Percentiles rank a stretch among this genome's conserved stretches.
These are phyloP conservation scores for Trichosporon faecale DNA, from an alignment of 1,284 basidiomycete genomes.

Conservation along the genomic window DNA sequence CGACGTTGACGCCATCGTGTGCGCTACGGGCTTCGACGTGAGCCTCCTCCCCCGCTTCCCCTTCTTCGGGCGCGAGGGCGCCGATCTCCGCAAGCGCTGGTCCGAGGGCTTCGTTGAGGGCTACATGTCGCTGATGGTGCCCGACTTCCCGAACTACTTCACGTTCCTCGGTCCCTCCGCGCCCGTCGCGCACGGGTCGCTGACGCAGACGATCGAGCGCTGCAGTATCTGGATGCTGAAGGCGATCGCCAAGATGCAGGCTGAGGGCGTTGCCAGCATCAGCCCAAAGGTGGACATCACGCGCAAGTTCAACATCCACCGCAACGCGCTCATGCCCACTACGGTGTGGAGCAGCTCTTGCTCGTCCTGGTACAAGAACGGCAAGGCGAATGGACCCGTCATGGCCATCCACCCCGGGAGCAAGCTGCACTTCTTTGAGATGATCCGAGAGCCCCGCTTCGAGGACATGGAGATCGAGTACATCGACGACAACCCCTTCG, in stretches of 20 bases:
- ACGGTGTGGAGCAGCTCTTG: conserved; percentile 35
- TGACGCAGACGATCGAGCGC: conserved; percentile 32
- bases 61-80: conserved; percentile 28
- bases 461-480: conserved; percentile 41
- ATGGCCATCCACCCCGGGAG: conserved; percentile 29
- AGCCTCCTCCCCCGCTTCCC: conserved; percentile 39
- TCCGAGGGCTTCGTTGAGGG: conserved; percentile 29
- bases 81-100: conserved; percentile 39
- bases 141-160: conserved; percentile 39
- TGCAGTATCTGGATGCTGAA: conserved; percentile 22
- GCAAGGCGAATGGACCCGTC: conserved; percentile 21
- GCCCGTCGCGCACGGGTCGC: conserved; percentile 33
- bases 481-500: conserved; percentile 30
- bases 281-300: conserved; percentile 31
- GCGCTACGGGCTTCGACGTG: conserved; percentile 42
- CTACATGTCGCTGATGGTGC: conserved; percentile 39
- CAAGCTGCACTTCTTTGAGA: conserved; percentile 32
- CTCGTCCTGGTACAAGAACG: conserved; percentile 34
- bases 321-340: conserved; percentile 32
- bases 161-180: conserved; percentile 34
- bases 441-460: conserved; percentile 36
- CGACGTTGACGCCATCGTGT: conserved; percentile 37
- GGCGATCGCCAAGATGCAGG: conserved; percentile 31
- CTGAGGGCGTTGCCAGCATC: conserved; percentile 30
- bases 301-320: conserved; percentile 40